Percentiles rank a stretch among this genome's conserved stretches.
Evolutionary conservation across 257 asterid species (phyloP).

Genomic region (Hygrophila difformis): DNA sequence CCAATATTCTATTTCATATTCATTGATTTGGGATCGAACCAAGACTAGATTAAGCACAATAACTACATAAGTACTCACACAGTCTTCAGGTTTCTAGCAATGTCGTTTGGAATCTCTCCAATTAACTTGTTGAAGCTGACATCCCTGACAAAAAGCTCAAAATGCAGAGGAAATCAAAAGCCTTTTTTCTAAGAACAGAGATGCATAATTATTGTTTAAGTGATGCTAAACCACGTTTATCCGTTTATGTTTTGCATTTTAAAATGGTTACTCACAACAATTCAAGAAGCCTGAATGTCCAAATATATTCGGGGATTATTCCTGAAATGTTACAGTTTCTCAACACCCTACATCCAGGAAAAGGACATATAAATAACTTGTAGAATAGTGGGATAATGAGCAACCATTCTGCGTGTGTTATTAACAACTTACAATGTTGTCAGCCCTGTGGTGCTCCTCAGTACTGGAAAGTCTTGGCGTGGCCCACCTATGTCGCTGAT

Average conservation of each 20-base stretch:
- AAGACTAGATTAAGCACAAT: slow-evolving; percentile 4
- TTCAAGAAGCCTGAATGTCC: slow-evolving; percentile 50
- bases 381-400: no score
- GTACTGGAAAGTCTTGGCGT: slow-evolving; percentile 54
- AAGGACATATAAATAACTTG: slow-evolving; percentile 8
- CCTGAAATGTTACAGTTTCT: slow-evolving; percentile 71
- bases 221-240: not conserved
- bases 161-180: no score
- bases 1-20: not conserved
- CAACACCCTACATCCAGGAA: slow-evolving; percentile 44
- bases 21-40: not conserved
- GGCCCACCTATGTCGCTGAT: slow-evolving; percentile 69
- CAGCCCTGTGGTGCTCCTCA: slow-evolving; percentile 47
- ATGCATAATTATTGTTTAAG: not conserved
- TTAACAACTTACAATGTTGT: slow-evolving; percentile 59
- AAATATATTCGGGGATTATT: slow-evolving; percentile 56
- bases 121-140: slow-evolving; percentile 67
- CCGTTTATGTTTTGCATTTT: slow-evolving; percentile 1
- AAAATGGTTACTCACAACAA: slow-evolving; percentile 47
- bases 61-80: slow-evolving; percentile 42
- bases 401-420: no score
- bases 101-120: slow-evolving; percentile 47
- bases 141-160: slow-evolving; percentile 44
- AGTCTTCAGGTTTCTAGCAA: slow-evolving; percentile 52
- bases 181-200: no score